Evolutionary conservation across 2,329 filamentous ascomycete genomes (phyloP).

Genomic region (Penicillium fuscoglaucum): DNA sequence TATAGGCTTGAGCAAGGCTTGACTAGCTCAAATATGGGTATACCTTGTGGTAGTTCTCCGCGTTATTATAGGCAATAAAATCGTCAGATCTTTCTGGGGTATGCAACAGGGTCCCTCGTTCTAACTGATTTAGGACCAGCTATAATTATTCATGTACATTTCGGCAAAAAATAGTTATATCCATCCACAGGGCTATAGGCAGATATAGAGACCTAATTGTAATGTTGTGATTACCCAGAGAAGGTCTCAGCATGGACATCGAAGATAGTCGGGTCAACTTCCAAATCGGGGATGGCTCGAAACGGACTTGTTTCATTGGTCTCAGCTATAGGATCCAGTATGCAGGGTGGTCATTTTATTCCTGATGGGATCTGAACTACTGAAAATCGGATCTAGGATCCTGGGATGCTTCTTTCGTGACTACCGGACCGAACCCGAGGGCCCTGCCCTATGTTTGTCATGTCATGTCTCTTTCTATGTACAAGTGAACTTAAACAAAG

Average conservation of each 20-base stretch:
- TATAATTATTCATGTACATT: not conserved
- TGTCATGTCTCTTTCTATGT: conserved; percentile 19
- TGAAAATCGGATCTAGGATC: not conserved
- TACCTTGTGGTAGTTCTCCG: not conserved
- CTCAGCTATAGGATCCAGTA: not conserved
- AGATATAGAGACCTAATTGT: not conserved
- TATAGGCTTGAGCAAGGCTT: not conserved
- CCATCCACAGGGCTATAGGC: not conserved
- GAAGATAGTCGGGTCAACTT: not conserved
- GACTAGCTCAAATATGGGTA: not conserved
- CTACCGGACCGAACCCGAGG: not conserved
- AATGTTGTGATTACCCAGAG: not conserved
- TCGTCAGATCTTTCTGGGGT: not conserved
- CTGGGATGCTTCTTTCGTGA: not conserved
- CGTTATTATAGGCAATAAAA: conserved; percentile 6
- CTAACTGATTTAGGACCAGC: not conserved
- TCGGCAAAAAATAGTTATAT: not conserved
- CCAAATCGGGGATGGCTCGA: conserved; percentile 2
- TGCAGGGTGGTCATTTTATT: not conserved
- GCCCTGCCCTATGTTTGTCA: conserved; percentile 2
- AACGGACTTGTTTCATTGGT: conserved; percentile 2
- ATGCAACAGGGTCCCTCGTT: not conserved
- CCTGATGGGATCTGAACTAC: not conserved
- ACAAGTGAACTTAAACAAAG: conserved; percentile 2
- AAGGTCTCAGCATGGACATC: not conserved